These are phyloP conservation scores for Arthrobotrys entomopaga DNA, from an alignment of 2,329 filamentous ascomycete species.

Conservation along the genomic window DNA sequence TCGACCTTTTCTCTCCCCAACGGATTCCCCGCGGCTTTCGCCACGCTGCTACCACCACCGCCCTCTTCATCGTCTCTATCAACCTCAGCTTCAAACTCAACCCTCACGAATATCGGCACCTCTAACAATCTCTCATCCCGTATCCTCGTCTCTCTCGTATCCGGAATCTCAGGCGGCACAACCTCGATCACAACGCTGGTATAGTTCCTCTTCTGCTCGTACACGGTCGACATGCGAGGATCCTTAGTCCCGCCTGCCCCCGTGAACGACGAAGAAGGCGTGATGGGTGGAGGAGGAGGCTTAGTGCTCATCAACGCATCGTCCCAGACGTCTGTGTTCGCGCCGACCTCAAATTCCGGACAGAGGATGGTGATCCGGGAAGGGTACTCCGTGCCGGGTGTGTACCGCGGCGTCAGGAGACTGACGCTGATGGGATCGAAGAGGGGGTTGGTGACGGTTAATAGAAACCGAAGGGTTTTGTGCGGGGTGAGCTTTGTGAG, in stretches of 20 bases:
- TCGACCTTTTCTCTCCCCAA: slow-evolving; percentile 78
- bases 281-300: slow-evolving; percentile 55
- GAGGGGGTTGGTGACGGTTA: slow-evolving; percentile 92
- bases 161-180: slow-evolving; percentile 71
- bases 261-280: slow-evolving; percentile 59
- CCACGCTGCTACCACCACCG: slow-evolving; percentile 57
- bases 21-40: slow-evolving; percentile 58
- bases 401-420: slow-evolving; percentile 82
- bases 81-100: slow-evolving; percentile 84
- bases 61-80: slow-evolving; percentile 72
- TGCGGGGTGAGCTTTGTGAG: slow-evolving; percentile 68
- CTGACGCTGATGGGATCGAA: slow-evolving; percentile 90
- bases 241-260: slow-evolving; percentile 59
- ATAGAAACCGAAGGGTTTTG: slow-evolving; percentile 77
- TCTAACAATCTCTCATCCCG: slow-evolving; percentile 73
- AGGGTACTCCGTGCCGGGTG: slow-evolving; percentile 75
- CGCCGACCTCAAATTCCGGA: slow-evolving; percentile 91
- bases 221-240: slow-evolving; percentile 74
- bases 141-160: slow-evolving; percentile 57
- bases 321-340: slow-evolving; percentile 93
- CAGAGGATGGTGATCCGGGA: slow-evolving; percentile 91
- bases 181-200: slow-evolving; percentile 93
- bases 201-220: slow-evolving; percentile 93
- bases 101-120: slow-evolving; percentile 90
- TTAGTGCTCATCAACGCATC: slow-evolving; percentile 76